phyloP scores from a whole-genome alignment of 306 rosid species.

The Lithocarpus polystachyus region DNA sequence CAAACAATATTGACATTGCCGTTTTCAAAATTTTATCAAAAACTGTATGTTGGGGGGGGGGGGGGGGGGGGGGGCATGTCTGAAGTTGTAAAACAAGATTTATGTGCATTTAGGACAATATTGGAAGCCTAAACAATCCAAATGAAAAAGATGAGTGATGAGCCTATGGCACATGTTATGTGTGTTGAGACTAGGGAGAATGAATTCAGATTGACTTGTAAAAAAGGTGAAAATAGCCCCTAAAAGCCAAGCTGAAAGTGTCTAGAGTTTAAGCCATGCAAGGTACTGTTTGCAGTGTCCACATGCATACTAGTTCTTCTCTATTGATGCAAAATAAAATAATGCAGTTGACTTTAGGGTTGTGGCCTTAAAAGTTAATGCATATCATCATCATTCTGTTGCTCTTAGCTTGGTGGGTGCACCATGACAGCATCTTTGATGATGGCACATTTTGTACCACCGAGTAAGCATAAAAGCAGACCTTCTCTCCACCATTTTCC shows the following conservation, averaged over 20 bases:
- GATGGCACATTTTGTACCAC: conserved; percentile 21
- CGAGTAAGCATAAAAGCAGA: conserved; percentile 34
- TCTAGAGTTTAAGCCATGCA: conserved; percentile 53
- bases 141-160: conserved; percentile 19
- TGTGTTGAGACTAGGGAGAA: conserved; percentile 15
- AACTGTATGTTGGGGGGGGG: not conserved
- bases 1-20: not conserved
- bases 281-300: conserved; percentile 34
- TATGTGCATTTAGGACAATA: conserved; percentile 3
- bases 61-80: too few relatives aligned
- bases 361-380: conserved; percentile 46
- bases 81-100: not conserved
- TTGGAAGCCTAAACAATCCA: conserved; percentile 3
- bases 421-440: conserved; percentile 36
- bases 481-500: conserved; percentile 17
- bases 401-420: conserved; percentile 45
- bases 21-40: not conserved
- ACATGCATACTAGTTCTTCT: conserved; percentile 39
- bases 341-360: conserved; percentile 58
- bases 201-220: conserved; percentile 30
- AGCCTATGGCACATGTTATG: conserved; percentile 20
- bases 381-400: conserved; percentile 54
- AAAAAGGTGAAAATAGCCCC: conserved; percentile 27
- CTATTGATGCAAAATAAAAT: conserved; percentile 34
- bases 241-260: conserved; percentile 30